phyloP scores from a whole-genome alignment of 331 rosid genomes.

The Spiraea crenata region DNA sequence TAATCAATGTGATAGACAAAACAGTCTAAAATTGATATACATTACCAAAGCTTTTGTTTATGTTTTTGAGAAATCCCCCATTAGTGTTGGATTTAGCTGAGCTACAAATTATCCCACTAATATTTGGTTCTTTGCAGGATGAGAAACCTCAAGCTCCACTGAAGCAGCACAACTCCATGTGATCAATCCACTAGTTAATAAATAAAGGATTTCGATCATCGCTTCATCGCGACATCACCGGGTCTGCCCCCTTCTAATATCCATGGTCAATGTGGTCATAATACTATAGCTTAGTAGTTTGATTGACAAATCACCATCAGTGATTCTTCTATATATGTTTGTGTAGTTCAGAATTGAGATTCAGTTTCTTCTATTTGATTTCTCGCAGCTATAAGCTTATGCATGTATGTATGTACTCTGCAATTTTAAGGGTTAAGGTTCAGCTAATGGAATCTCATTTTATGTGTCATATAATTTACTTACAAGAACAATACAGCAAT shows the following conservation, averaged over 20 bases:
- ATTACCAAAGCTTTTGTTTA: background rate
- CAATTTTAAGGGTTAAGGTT: background rate
- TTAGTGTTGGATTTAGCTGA: background rate
- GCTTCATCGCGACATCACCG: background rate
- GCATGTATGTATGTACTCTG: background rate
- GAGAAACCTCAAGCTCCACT: slow-evolving; percentile 62
- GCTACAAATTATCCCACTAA: background rate
- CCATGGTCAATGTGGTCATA: background rate
- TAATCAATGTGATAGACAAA: background rate
- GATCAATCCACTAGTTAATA: slow-evolving; percentile 4
- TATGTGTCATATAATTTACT: background rate
- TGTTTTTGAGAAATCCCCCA: background rate
- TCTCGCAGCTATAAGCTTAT: background rate
- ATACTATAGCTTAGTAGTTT: slow-evolving; percentile 1
- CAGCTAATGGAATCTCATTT: slow-evolving; percentile 7
- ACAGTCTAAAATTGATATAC: background rate
- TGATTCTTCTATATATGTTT: background rate
- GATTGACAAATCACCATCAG: slow-evolving; percentile 4
- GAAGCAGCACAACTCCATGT: slow-evolving; percentile 16
- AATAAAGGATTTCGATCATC: background rate
- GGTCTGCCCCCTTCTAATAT: background rate
- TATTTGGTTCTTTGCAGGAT: slow-evolving; percentile 41
- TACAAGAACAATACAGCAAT: too few relatives aligned
- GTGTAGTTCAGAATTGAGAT: background rate
- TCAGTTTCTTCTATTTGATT: background rate